Percentiles rank a stretch among this genome's conserved stretches.
Conservation (phyloP, 148 eudicot species). For the Nepenthes mirabilis region DNA sequence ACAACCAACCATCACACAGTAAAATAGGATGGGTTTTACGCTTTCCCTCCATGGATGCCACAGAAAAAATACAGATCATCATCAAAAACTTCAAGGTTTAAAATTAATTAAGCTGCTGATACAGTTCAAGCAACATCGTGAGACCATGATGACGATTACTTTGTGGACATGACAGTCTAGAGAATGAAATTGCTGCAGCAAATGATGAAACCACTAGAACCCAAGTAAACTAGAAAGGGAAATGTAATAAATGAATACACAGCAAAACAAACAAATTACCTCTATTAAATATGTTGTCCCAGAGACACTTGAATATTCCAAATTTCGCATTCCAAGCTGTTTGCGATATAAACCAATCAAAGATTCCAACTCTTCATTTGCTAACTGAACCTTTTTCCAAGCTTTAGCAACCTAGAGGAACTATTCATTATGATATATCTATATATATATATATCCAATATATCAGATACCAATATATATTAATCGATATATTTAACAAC, state of each 20-base stretch:
- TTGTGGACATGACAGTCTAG: no score
- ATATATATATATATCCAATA: not conserved
- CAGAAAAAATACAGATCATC: no score
- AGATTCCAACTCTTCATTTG: conserved; percentile 55
- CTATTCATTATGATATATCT: not conserved
- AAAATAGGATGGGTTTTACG: no score
- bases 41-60: no score
- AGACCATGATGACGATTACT: no score
- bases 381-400: conserved; percentile 36
- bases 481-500: no score
- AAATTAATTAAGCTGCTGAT: no score
- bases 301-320: conserved; percentile 58
- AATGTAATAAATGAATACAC: conserved; percentile 1
- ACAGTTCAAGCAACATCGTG: no score
- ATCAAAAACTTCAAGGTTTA: no score
- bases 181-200: no score
- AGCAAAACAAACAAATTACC: conserved; percentile 27
- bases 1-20: no score
- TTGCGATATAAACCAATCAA: conserved; percentile 54
- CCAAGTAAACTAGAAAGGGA: not conserved
- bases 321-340: conserved; percentile 45
- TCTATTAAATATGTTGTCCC: conserved; percentile 87
- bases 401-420: conserved; percentile 45
- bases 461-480: not conserved
- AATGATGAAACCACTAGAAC: not conserved